Evolutionary conservation across 2,329 filamentous ascomycete genomes (phyloP), one percentile per base, ranked within the genome.

Genomic region (Mariannaea elegans): DNA sequence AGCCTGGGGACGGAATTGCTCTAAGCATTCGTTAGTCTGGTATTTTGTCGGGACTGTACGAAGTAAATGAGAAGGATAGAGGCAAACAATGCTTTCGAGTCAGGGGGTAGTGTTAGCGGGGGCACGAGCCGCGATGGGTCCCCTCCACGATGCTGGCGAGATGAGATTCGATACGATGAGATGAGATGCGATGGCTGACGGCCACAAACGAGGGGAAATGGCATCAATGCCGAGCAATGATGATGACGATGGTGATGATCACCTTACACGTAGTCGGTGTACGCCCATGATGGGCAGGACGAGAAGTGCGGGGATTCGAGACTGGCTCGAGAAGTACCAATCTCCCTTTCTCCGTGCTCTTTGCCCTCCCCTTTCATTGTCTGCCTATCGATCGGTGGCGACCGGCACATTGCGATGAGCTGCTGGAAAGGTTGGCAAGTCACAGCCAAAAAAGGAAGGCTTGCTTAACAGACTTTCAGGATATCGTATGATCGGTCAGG

Each of bases 401-500:
- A 61, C 56, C 50, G 41, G 39, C 42, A 65, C 56, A 56, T n/a
- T 14, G 55, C 32, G n/a, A 62, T 59, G 65, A 48, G 24, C 24
- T 21, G 34, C 16, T 9, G 49, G 39, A 38, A 16, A 34, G 36
- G 44, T 42, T 56, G 51, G 58, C 29, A 41, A 58, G 41, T 56
- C 24, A n/a, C 56, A 45, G 29, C 39, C 52, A 49, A 47, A 55
- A 48, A 27, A 56, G 45, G 51, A 57, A 44, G 55, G 19, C 48
- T 48, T 51, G 61, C 16, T 31, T 21, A 41, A 55, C 53, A 54
- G 48, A 56, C 36, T 31, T 46, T 36, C 39, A 54, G 51, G 54
- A 39, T 47, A 71, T 71, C 65, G 64, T 71, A 71, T 66, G 68
- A 68, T 68, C 55, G 31, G 66, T 70, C 65, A 71, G 59, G 59